These are phyloP conservation scores for Circinella umbellata DNA, from an alignment of 371 early-diverging fungal genomes.

Conservation along the genomic window DNA sequence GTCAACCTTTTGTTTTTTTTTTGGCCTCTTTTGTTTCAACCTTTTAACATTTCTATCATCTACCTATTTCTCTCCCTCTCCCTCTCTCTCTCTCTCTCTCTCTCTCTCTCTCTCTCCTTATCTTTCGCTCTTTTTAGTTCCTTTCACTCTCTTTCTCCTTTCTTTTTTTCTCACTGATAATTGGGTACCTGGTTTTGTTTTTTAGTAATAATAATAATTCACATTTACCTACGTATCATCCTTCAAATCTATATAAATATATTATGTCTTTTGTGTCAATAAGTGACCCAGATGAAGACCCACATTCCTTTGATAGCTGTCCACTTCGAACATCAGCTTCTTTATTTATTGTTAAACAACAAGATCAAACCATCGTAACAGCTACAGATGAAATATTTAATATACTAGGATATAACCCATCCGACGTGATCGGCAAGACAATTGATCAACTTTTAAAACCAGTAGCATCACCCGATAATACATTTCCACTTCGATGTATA, in stretches of 20 bases:
- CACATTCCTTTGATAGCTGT: constrained; percentile 27
- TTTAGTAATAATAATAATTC: no score
- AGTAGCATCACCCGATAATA: not conserved
- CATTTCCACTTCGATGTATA: constrained; percentile 6
- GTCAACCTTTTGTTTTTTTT: not conserved
- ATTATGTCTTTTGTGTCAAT: constrained; percentile 24
- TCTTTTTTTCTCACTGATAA: not conserved
- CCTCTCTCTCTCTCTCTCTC: not conserved
- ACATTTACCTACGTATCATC: no score
- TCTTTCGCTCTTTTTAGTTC: not conserved
- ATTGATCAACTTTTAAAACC: constrained; percentile 18
- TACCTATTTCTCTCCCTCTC: not conserved
- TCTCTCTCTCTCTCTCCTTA: not conserved
- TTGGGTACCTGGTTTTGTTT: no score
- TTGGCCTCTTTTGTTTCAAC: constrained; percentile 17
- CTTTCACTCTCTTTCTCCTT: not conserved
- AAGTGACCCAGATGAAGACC: constrained; percentile 1
- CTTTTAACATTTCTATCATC: no score
- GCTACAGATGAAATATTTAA: constrained; percentile 46
- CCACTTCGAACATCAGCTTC: constrained; percentile 33
- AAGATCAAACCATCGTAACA: constrained; percentile 39
- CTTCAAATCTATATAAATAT: no score
- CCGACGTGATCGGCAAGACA: constrained; percentile 30
- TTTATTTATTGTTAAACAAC: constrained; percentile 33
- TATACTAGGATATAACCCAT: constrained; percentile 32